A percentile compares a stretch with the other conserved stretches of the same genome.
These are phyloP conservation scores for Lepiota brunneoincarnata DNA, from an alignment of 768 basidiomycete species.

Conservation along the genomic window DNA sequence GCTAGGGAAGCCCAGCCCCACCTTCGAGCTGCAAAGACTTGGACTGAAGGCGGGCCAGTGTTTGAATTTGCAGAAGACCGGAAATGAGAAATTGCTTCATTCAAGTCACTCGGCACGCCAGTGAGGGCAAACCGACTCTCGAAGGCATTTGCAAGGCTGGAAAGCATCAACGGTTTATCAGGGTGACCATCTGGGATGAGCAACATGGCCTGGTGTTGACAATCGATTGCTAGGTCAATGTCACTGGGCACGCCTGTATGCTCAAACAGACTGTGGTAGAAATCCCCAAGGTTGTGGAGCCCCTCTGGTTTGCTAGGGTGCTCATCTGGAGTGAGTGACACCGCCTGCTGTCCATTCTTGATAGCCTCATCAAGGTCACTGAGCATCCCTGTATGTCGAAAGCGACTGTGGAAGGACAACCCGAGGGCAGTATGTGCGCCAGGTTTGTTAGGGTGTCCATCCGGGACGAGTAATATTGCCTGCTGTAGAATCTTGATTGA, in stretches of 20 bases:
- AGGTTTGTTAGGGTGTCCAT: too few species aligned
- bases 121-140: background rate
- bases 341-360: background rate
- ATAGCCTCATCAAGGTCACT: background rate
- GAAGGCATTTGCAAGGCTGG: slow-evolving; percentile 19
- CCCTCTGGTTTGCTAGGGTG: background rate
- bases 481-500: background rate
- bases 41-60: too few species aligned
- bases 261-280: background rate
- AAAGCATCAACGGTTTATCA: slow-evolving; percentile 9
- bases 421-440: background rate
- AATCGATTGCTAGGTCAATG: slow-evolving; percentile 19
- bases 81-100: background rate
- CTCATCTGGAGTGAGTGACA: background rate
- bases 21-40: too few species aligned
- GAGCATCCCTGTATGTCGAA: background rate
- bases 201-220: slow-evolving; percentile 12
- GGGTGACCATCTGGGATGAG: slow-evolving; percentile 17
- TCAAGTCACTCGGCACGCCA: background rate
- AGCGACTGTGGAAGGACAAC: background rate
- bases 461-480: too few species aligned
- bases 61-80: too few species aligned
- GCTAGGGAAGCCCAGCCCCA: too few species aligned
- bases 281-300: background rate
- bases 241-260: slow-evolving; percentile 14